Evolutionary conservation across 768 basidiomycete species (phyloP).

Genomic region (Paxillus rubicundulus): DNA sequence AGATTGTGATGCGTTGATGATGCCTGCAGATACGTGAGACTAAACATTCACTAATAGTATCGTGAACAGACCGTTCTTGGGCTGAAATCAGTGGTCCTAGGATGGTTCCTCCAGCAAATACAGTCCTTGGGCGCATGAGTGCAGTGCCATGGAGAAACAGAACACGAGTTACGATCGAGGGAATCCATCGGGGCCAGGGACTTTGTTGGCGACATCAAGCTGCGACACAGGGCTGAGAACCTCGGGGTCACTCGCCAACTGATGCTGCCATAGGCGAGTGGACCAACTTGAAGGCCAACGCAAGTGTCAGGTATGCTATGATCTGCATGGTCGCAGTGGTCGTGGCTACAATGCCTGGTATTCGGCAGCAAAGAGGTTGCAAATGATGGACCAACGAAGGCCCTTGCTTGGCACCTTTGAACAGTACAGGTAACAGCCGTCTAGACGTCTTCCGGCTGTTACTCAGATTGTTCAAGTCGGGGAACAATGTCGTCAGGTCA

Average conservation of each 20-base stretch:
- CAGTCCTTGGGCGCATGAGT: conserved; percentile 28
- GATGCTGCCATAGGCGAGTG: conserved; percentile 3
- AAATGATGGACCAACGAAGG: too few relatives aligned
- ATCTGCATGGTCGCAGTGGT: not conserved
- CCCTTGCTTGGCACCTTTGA: too few relatives aligned
- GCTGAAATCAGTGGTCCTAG: conserved; percentile 46
- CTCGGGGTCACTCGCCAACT: not conserved
- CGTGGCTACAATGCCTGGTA: too few relatives aligned
- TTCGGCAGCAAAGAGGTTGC: too few relatives aligned
- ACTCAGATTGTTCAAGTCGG: too few relatives aligned
- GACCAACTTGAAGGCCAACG: not conserved
- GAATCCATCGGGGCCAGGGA: conserved; percentile 49
- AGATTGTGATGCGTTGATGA: conserved; percentile 17
- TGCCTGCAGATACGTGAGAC: conserved; percentile 26
- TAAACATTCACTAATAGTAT: not conserved
- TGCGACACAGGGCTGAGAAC: conserved; percentile 21
- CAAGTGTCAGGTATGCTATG: not conserved
- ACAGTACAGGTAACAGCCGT: too few relatives aligned
- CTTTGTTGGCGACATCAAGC: conserved; percentile 37
- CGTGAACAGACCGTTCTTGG: conserved; percentile 24
- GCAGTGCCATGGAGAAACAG: not conserved
- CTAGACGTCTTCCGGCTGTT: too few relatives aligned
- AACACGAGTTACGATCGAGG: conserved; percentile 32
- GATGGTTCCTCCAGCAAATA: conserved; percentile 41
- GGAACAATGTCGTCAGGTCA: too few relatives aligned